A percentile compares a stretch with the other conserved stretches of the same genome.
These are phyloP conservation scores for Pestalotiopsis sp. DNA, from an alignment of 2,329 filamentous ascomycete genomes.

Conservation along the genomic window DNA sequence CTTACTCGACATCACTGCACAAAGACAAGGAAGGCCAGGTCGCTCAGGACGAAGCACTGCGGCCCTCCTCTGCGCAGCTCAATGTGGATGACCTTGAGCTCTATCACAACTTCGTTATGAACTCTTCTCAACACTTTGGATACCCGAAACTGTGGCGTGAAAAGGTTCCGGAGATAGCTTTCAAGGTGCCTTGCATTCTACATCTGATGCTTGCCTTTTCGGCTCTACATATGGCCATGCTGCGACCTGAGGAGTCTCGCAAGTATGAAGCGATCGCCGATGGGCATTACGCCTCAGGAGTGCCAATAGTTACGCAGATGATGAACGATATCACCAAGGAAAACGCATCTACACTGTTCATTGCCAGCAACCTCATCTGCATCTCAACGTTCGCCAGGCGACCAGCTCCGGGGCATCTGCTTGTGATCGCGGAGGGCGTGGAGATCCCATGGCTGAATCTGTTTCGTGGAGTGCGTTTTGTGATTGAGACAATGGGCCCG, in stretches of 20 bases:
- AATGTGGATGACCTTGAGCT: constrained; percentile 25
- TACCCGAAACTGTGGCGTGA: constrained; percentile 19
- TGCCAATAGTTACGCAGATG: constrained; percentile 20
- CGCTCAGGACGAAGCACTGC: no score
- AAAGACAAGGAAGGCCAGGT: background rate
- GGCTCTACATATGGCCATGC: background rate
- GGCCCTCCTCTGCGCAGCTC: background rate
- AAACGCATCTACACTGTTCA: constrained; percentile 23
- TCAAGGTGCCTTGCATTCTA: constrained; percentile 23
- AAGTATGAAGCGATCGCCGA: constrained; percentile 20
- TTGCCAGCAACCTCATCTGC: constrained; percentile 22
- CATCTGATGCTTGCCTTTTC: constrained; percentile 20
- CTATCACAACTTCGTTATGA: constrained; percentile 23
- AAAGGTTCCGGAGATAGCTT: constrained; percentile 22
- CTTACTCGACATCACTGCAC: background rate
- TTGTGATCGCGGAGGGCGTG: constrained; percentile 14
- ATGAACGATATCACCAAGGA: constrained; percentile 17
- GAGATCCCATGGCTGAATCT: constrained; percentile 17
- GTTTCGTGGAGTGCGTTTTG: constrained; percentile 18
- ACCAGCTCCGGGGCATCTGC: constrained; percentile 11
- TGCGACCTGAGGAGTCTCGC: constrained; percentile 10
- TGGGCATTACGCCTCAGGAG: constrained; percentile 17
- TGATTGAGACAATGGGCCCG: constrained; percentile 17
- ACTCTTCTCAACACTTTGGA: constrained; percentile 18
- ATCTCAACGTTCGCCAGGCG: constrained; percentile 17